These are phyloP conservation scores for Globisporangium camurandrum DNA, from an alignment of 352 stramenopile species.

Conservation along the genomic window DNA sequence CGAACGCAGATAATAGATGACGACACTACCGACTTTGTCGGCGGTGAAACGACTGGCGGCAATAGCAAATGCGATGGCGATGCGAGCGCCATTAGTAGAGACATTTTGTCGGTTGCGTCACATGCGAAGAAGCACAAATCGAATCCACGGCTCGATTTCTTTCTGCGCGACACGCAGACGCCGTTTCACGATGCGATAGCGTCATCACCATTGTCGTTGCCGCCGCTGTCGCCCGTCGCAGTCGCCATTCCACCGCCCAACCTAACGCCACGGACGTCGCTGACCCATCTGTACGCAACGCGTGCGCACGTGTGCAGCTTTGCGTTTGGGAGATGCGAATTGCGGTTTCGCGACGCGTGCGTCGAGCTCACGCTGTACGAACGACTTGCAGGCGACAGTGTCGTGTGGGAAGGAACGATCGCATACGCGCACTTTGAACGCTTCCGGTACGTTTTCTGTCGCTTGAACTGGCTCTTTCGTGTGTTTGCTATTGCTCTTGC, in stretches of 20 bases:
- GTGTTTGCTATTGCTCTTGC: neutral
- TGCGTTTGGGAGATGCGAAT: constrained; percentile 30
- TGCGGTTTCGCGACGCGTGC: constrained; percentile 19
- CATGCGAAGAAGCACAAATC: neutral
- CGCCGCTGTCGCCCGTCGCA: constrained; percentile 2
- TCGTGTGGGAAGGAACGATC: constrained; percentile 23
- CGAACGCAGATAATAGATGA: too few relatives aligned
- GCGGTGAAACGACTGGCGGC: neutral
- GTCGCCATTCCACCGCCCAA: neutral
- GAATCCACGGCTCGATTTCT: constrained; percentile 5
- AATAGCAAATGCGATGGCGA: neutral
- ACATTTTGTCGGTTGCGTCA: too few relatives aligned
- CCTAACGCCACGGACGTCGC: too few relatives aligned
- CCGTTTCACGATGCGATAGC: constrained; percentile 6
- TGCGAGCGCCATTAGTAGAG: neutral
- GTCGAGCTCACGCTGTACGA: constrained; percentile 33
- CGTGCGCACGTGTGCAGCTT: constrained; percentile 30
- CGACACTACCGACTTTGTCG: neutral
- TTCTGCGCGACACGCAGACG: constrained; percentile 4
- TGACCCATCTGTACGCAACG: constrained; percentile 18
- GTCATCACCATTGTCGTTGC: neutral
- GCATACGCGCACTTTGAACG: constrained; percentile 32
- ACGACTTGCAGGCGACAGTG: neutral
- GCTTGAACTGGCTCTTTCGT: neutral
- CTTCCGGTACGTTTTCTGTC: constrained; percentile 31